Conservation (phyloP, 2,329 filamentous ascomycete genomes). For the Celoporthe dispersa region DNA sequence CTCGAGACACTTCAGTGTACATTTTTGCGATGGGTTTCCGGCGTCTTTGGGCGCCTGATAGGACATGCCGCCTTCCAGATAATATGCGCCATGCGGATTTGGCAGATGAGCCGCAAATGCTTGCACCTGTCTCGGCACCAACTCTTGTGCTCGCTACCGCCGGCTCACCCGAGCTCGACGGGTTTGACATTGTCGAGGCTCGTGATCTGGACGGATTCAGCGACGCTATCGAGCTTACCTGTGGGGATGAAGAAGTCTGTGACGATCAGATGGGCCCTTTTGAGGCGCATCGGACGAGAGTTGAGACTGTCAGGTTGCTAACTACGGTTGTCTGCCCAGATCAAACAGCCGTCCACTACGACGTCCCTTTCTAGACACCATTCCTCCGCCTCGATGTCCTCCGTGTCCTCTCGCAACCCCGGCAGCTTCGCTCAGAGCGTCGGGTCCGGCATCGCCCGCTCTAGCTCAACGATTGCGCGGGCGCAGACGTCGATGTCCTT, state of each 20-base stretch:
- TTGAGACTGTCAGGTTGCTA: neutral
- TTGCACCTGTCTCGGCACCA: neutral
- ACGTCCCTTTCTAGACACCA: slow-evolving; percentile 43
- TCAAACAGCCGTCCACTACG: slow-evolving; percentile 40
- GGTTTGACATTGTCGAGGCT: neutral
- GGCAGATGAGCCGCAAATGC: neutral
- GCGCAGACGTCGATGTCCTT: slow-evolving; percentile 56
- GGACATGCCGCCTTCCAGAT: neutral
- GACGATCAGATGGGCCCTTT: neutral
- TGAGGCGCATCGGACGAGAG: neutral
- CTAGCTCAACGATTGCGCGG: slow-evolving; percentile 47
- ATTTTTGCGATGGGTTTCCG: neutral
- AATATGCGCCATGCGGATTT: neutral
- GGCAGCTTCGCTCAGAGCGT: slow-evolving; percentile 60
- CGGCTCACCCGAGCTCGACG: neutral
- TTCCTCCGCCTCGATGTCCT: slow-evolving; percentile 45
- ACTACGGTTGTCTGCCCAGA: slow-evolving; percentile 35
- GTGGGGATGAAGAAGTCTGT: slow-evolving; percentile 21
- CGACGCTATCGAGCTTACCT: slow-evolving; percentile 13
- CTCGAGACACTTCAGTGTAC: neutral
- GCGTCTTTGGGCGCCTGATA: neutral
- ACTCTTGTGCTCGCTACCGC: neutral
- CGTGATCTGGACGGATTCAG: slow-evolving; percentile 12
- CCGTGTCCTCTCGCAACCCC: slow-evolving; percentile 46
- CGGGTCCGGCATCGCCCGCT: slow-evolving; percentile 55